These are phyloP conservation scores for Gossypium anomalum DNA, from an alignment of 345 rosid species.

Conservation along the genomic window DNA sequence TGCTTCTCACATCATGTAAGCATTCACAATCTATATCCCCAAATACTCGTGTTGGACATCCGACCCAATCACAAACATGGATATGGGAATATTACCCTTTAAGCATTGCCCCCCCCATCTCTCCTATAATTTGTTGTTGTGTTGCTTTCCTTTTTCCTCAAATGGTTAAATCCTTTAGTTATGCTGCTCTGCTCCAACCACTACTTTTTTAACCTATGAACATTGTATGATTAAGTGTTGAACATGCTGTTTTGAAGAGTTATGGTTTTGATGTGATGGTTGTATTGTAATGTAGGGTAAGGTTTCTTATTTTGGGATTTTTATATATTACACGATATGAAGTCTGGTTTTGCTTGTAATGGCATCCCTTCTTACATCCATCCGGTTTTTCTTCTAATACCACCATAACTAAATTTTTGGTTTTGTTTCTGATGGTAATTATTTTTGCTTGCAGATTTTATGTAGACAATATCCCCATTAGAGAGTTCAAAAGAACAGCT, in stretches of 20 bases:
- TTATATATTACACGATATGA: constrained; percentile 8
- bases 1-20: constrained; percentile 57
- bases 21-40: neutral
- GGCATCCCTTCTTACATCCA: constrained; percentile 14
- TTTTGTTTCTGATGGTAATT: neutral
- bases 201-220: neutral
- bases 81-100: neutral
- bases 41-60: neutral
- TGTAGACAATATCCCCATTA: constrained; percentile 67
- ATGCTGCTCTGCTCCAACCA: neutral
- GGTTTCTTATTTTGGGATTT: constrained; percentile 23
- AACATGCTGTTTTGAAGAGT: constrained; percentile 14
- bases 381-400: neutral
- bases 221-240: neutral
- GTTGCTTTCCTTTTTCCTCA: neutral
- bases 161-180: neutral
- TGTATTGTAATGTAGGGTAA: neutral
- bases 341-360: constrained; percentile 21
- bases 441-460: constrained; percentile 56
- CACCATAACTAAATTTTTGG: neutral
- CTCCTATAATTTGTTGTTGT: neutral
- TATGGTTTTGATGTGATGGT: constrained; percentile 22
- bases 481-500: constrained; percentile 65
- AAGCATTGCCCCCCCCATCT: neutral
- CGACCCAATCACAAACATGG: neutral